phyloP scores from a whole-genome alignment of 2,329 filamentous ascomycete genomes.

The Torrubiella hemipterigena region DNA sequence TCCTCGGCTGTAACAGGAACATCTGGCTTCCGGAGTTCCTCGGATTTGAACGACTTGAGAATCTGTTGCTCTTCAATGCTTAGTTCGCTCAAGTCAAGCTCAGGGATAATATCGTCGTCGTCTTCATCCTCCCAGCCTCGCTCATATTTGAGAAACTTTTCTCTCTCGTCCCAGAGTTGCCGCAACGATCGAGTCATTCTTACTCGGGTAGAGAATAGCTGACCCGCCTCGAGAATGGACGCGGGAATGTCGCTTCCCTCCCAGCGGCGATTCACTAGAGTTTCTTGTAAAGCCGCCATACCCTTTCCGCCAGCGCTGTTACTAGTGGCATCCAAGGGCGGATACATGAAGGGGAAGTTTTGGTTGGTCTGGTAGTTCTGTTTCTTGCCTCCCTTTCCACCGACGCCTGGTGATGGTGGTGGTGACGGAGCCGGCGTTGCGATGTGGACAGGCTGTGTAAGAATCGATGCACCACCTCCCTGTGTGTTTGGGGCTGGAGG shows the following conservation, averaged over 20 bases:
- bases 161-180: constrained; percentile 89
- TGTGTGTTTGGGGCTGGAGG: constrained; percentile 41
- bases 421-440: constrained; percentile 96
- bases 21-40: constrained; percentile 18
- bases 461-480: constrained; percentile 60
- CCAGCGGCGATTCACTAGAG: constrained; percentile 74
- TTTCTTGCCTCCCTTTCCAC: constrained; percentile 91
- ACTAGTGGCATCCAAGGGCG: constrained; percentile 77
- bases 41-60: constrained; percentile 28
- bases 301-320: constrained; percentile 88
- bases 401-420: constrained; percentile 75
- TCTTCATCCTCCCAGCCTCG: constrained; percentile 60
- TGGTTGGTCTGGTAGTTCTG: constrained; percentile 99
- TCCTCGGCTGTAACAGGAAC: constrained; percentile 10
- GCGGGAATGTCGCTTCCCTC: constrained; percentile 88
- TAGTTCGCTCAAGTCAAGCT: constrained; percentile 32
- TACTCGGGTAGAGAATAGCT: constrained; percentile 81
- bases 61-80: constrained; percentile 26
- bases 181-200: constrained; percentile 84
- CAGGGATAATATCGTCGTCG: constrained; percentile 31
- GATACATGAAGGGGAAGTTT: constrained; percentile 96
- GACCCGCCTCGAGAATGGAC: constrained; percentile 89
- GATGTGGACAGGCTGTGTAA: constrained; percentile 94
- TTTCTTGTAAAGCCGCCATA: constrained; percentile 64
- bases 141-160: constrained; percentile 83